Evolutionary conservation across 2,329 filamentous ascomycete genomes (phyloP).

Genomic region (Hymenoscyphus infarciens): DNA sequence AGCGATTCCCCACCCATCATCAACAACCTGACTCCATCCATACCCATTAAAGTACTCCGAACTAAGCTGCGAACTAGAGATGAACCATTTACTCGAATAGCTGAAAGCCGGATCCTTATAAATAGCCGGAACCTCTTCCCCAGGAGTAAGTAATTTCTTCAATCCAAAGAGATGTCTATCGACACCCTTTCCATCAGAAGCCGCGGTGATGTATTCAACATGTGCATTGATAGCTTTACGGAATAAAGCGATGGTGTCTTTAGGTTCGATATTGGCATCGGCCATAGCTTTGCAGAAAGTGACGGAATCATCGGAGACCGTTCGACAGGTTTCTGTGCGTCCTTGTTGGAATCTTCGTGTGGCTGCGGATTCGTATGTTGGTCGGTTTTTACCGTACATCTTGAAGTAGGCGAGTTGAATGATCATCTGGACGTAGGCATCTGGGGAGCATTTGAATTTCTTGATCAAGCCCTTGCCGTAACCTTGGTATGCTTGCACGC

Average conservation of each 20-base stretch:
- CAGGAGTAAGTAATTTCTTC: constrained; percentile 80
- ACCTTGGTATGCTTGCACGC: constrained; percentile 92
- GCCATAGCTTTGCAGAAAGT: constrained; percentile 86
- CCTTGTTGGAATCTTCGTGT: constrained; percentile 94
- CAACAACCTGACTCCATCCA: constrained; percentile 96
- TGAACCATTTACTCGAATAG: constrained; percentile 85
- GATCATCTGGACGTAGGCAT: constrained; percentile 97
- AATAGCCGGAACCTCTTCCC: constrained; percentile 76
- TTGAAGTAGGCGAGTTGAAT: constrained; percentile 98
- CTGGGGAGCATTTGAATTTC: constrained; percentile 97
- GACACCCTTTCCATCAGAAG: constrained; percentile 87
- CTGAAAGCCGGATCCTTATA: constrained; percentile 82
- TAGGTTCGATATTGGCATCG: constrained; percentile 60
- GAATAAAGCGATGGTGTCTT: constrained; percentile 71
- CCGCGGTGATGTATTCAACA: constrained; percentile 84
- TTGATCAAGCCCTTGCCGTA: constrained; percentile 99
- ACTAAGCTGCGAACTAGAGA: constrained; percentile 85
- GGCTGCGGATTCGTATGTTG: constrained; percentile 95
- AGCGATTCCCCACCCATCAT: constrained; percentile 93
- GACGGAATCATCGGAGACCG: constrained; percentile 85
- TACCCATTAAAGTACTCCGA: constrained; percentile 99
- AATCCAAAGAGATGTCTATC: constrained; percentile 96
- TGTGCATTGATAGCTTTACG: constrained; percentile 77
- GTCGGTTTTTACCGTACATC: constrained; percentile 97
- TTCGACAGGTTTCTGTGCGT: constrained; percentile 91